Base-by-base conservation (phyloP, 2,329 filamentous ascomycete species). In the Graphilbum fragrans region DNA sequence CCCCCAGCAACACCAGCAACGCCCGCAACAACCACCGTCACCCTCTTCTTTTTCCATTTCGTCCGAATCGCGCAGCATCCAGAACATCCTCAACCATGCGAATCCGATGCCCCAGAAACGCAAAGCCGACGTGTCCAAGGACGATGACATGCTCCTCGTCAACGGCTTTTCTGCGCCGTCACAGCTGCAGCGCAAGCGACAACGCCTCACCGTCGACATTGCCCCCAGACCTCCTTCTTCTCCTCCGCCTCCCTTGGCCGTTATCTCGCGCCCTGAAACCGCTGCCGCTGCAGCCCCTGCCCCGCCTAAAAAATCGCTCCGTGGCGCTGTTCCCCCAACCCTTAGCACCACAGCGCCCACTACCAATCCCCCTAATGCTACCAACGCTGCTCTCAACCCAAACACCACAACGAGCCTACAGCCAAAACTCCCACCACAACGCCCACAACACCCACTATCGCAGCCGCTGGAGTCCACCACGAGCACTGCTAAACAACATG, bases 171-270 rank as follows among this genome's bases (percentile, higher is more conserved):
- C 12, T 20, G 55, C 58, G 38, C 51, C 64, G 32, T n/a, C n/a
- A n/a, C n/a, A 17, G 32, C 6, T 19, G 36, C 61, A 63, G 42
- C 53, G 60, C 41, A 77, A 77, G 58, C 69, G 62, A 55, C 56
- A 66, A 41, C 62, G 66, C 45, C 68, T 76, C 49, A 59, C 68
- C 20, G 68, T 43, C 20, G 37, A 25, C 20, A 21, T 5, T 23
- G 35, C n/a, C n/a, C 5, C 35, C 5, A 8, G 21, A 25, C 22
- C 22, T 8, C 31, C 3, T 21, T 14, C 27, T 19, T 7, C 23
- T 23, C 27, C 5, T 17, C n/a, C 32, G n/a, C 29, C 7, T 9
- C 6, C 8, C 29, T 7, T 27, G 7, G 23, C 23, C 12, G 23
- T 27, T 27, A 27, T 27, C 29, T 9, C 29, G 8, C 35, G 19